Base-by-base conservation (phyloP, 108 stramenopile genomes). In the Pseudonitzschia pungens region DNA sequence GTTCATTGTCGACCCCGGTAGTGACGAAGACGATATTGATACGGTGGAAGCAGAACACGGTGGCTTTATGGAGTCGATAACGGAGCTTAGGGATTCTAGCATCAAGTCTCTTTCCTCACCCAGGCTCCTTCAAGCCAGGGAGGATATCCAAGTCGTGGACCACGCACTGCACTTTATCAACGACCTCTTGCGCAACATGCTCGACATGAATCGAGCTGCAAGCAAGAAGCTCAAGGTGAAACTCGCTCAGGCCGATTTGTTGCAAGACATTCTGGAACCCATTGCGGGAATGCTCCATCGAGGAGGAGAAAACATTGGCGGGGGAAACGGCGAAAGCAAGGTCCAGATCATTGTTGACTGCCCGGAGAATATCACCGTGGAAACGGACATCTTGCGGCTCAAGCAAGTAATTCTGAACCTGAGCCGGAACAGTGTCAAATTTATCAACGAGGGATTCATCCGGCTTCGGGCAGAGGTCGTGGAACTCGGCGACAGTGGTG, bases 351-450 rank as follows among this genome's bases (percentile, higher is more conserved):
- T 67, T 10, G 57, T 72, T 41, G 76, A 82, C 21, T 87, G 83
- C 70, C 78, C 83, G 11, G 31, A 65, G 27, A 65, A 77, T 45
- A 15, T 84, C 16, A 36, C 77, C 5, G 67, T 84, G n/a, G 65
- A 73, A 74, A 70, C 86, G 16, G 86, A 87, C 72, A 60, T 60
- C 4, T 50, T 87, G 42, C 71, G 86, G 26, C 63, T 87, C 28
- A 87, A 84, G 52, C 86, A 87, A 77, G 69, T 87, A 6, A 53
- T 84, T 33, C 62, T 87, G 51, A 87, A 87, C 59, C 58, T 87
- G 41, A 78, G 70, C 0, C 48, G 81, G 29, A 87, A 84, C 43
- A 67, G 75, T 52, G 57, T 68, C 26, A 84, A 84, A 58, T 84
- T 87, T 74, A 79, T 87, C 32, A 44, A 80, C 55, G 64, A 77